Conservation (phyloP, 1,284 basidiomycete species). For the Papiliotrema nemorosa region DNA sequence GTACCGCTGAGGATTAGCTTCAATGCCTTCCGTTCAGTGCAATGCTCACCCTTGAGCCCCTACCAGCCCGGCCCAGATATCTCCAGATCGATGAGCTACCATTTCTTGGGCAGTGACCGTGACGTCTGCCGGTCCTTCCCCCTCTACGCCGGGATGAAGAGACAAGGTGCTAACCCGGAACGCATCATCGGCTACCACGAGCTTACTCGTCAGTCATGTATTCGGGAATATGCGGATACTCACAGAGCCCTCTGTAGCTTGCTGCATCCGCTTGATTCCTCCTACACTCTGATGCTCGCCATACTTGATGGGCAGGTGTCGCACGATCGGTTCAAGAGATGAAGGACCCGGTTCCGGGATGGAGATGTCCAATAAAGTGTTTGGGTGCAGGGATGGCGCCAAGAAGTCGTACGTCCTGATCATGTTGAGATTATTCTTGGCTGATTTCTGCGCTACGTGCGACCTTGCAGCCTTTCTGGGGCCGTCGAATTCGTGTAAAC, state of each 20-base stretch:
- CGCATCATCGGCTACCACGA: conserved; percentile 37
- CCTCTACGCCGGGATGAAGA: conserved; percentile 15
- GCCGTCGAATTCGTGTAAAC: background rate
- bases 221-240: background rate
- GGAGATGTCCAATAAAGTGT: conserved; percentile 43
- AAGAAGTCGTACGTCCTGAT: conserved; percentile 39
- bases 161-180: conserved; percentile 34
- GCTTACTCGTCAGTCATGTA: conserved; percentile 9
- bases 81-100: conserved; percentile 17
- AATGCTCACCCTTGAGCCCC: conserved; percentile 17
- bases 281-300: conserved; percentile 33
- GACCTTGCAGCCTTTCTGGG: background rate
- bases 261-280: conserved; percentile 32
- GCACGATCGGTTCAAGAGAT: conserved; percentile 37
- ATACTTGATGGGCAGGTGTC: conserved; percentile 39
- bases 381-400: conserved; percentile 42
- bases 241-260: conserved; percentile 18
- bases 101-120: conserved; percentile 18
- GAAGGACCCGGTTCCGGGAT: conserved; percentile 31
- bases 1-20: conserved; percentile 17
- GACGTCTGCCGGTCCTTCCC: conserved; percentile 14
- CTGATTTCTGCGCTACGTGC: background rate
- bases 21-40: background rate
- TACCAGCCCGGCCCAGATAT: conserved; percentile 37
- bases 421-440: conserved; percentile 13